A percentile compares a stretch with the other conserved stretches of the same genome.
phyloP scores from a whole-genome alignment of 805 yeast species.

The Suhomyces sp. region DNA sequence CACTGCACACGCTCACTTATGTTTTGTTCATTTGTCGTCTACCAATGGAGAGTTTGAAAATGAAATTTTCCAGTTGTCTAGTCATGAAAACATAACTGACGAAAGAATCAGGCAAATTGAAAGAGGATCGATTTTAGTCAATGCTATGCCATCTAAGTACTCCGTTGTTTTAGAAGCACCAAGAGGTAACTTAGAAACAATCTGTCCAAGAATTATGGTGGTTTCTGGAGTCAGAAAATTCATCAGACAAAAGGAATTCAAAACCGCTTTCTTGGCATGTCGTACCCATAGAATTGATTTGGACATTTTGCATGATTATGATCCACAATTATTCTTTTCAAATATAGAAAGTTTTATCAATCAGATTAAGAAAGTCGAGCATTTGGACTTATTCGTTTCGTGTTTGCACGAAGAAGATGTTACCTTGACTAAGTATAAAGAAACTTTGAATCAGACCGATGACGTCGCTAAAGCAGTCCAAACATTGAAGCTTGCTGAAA shows the following conservation, averaged over 20 bases:
- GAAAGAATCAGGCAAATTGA: conserved; percentile 89
- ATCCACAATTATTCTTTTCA: conserved; percentile 61
- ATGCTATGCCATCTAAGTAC: conserved; percentile 77
- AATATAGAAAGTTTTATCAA: conserved; percentile 66
- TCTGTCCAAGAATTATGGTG: conserved; percentile 90
- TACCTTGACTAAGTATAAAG: conserved; percentile 73
- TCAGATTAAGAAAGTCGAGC: conserved; percentile 69
- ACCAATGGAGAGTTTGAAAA: conserved; percentile 31
- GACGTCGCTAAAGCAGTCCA: conserved; percentile 6
- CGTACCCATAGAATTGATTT: conserved; percentile 88
- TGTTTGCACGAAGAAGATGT: conserved; percentile 86
- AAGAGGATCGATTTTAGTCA: conserved; percentile 82
- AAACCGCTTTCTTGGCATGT: conserved; percentile 77
- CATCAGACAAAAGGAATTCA: conserved; percentile 57
- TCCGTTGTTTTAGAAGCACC: conserved; percentile 89
- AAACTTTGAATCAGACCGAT: conserved; percentile 46
- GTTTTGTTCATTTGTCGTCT: conserved; percentile 69
- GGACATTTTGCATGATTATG: conserved; percentile 86
- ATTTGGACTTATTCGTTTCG: conserved; percentile 82
- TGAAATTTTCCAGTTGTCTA: conserved; percentile 28
- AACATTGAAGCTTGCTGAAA: conserved; percentile 11
- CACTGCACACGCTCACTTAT: conserved; percentile 80
- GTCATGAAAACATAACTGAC: conserved; percentile 40
- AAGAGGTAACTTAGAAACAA: conserved; percentile 93
- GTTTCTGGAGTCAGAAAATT: conserved; percentile 73